A percentile compares a stretch with the other conserved stretches of the same genome.
Conservation (phyloP, 1,284 basidiomycete species). For the Stereum hirsutum region DNA sequence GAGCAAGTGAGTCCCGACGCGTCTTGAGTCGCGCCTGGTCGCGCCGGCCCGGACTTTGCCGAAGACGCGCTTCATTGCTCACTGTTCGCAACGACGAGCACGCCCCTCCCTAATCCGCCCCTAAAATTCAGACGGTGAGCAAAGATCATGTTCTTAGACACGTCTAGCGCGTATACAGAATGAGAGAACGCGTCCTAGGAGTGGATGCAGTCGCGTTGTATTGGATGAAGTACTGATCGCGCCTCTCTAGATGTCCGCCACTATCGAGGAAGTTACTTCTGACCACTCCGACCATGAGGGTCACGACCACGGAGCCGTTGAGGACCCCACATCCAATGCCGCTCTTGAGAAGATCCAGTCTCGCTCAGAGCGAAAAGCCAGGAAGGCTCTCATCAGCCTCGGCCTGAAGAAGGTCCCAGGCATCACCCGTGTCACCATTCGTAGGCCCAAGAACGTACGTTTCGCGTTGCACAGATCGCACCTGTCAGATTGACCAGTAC, state of each 20-base stretch:
- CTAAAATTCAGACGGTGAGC: constrained; percentile 10
- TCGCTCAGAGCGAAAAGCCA: constrained; percentile 84
- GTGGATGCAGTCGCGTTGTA: constrained; percentile 11
- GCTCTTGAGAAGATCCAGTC: constrained; percentile 92
- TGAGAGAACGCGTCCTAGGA: background rate
- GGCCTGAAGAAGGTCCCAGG: constrained; percentile 88
- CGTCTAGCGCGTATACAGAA: background rate
- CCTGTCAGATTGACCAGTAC: background rate
- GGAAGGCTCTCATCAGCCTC: constrained; percentile 80
- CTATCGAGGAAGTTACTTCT: constrained; percentile 74
- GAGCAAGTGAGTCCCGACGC: no score
- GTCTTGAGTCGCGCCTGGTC: no score
- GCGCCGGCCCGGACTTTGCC: constrained; percentile 3
- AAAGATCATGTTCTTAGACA: background rate
- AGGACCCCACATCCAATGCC: constrained; percentile 75
- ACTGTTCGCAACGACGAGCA: constrained; percentile 28
- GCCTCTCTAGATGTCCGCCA: constrained; percentile 57
- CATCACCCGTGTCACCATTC: constrained; percentile 93
- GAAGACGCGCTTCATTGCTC: constrained; percentile 5
- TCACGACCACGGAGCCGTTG: constrained; percentile 49
- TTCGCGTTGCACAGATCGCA: no score
- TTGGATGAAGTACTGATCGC: constrained; percentile 27
- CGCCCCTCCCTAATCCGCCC: constrained; percentile 8
- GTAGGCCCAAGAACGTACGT: constrained; percentile 88
- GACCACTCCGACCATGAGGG: constrained; percentile 66